Percentiles rank a stretch among this genome's conserved stretches.
Conservation (phyloP, 2,329 filamentous ascomycete species). For the Monilinia laxa region DNA sequence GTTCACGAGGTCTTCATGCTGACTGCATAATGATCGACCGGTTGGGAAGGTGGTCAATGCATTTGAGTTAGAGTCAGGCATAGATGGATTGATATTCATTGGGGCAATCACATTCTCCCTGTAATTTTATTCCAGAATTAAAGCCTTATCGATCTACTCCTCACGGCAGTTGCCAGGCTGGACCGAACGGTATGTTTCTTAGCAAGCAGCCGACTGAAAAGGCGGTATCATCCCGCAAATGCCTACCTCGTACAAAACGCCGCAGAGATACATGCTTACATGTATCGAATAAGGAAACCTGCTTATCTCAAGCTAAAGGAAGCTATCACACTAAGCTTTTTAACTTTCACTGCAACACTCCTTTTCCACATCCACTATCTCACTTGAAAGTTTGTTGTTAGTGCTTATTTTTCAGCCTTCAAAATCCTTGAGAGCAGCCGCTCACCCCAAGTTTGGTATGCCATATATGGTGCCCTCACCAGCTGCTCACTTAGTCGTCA, state of each 20-base stretch:
- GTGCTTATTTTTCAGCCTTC: slow-evolving; percentile 38
- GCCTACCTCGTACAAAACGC: slow-evolving; percentile 13
- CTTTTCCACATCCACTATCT: slow-evolving; percentile 5
- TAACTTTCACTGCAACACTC: slow-evolving; percentile 22
- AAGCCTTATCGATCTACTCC: slow-evolving; percentile 28
- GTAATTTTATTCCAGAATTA: slow-evolving; percentile 27
- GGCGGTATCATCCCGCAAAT: slow-evolving; percentile 16
- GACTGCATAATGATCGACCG: slow-evolving; percentile 23
- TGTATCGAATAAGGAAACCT: slow-evolving; percentile 15
- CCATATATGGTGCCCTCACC: slow-evolving; percentile 18
- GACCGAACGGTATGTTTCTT: slow-evolving; percentile 15
- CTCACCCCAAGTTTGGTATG: slow-evolving; percentile 26
- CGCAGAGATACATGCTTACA: slow-evolving; percentile 17
- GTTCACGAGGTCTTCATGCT: slow-evolving; percentile 25
- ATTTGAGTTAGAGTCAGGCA: slow-evolving; percentile 25
- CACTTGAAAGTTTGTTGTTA: slow-evolving; percentile 27
- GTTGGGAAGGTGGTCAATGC: slow-evolving; percentile 26
- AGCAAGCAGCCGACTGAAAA: slow-evolving; percentile 17
- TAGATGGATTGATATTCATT: slow-evolving; percentile 30
- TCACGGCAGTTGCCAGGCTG: slow-evolving; percentile 30
- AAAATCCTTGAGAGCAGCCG: slow-evolving; percentile 29
- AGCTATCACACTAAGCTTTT: slow-evolving; percentile 23
- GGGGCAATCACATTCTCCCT: slow-evolving; percentile 23
- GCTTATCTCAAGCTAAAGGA: slow-evolving; percentile 19
- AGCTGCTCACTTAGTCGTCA: slow-evolving; percentile 28